Base-by-base conservation (phyloP, 1,284 basidiomycete genomes). In the Malassezia japonica region DNA sequence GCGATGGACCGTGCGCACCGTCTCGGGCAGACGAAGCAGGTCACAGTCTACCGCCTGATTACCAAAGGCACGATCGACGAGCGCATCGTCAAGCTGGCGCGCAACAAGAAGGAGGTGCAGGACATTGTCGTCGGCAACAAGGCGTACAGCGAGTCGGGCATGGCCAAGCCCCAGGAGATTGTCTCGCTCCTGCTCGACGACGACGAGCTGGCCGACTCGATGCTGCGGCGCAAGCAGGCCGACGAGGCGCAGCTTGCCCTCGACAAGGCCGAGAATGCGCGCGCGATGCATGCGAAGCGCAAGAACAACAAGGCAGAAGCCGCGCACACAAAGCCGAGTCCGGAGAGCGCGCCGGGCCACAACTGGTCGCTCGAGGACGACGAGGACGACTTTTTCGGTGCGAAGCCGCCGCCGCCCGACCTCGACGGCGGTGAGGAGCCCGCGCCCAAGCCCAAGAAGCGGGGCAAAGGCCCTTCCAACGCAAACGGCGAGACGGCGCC, bases 1-100 rank as follows among this genome's bases (percentile, higher is more conserved):
- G 94, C 94, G 10, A 99, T 99, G 94, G 94, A 98, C 72, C 87
- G 94, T 66, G 94, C 94, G 16, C 94, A 99, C 77, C 88, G 94
- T 69, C 80, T 99, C 12, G 94, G 94, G 31, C 94, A 99, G 76
- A 98, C 91, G 10, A 86, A 90, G 57, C 94, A 99, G 77, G 94
- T 99, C 51, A 98, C 92, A 1, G 92, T 99, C 5, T 99, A 98
- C 75, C 85, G 94, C 33, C 79, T 99, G 47, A 94, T 99, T 67
- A 92, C 88, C 9, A 86, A 83, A 70, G 91, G 91, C 12, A 98
- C 94, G 0, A 96, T 99, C 70, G 94, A 99, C 74, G 92, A 99
- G 75, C 88, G 94, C 7, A 98, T 99, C 61, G 82, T 99, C 18
- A 87, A 79, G 33, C 50, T 67, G 10, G 60, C 64, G 28, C 50